Conservation (phyloP, 1,284 basidiomycete genomes). For the Farysia itapuensis region DNA sequence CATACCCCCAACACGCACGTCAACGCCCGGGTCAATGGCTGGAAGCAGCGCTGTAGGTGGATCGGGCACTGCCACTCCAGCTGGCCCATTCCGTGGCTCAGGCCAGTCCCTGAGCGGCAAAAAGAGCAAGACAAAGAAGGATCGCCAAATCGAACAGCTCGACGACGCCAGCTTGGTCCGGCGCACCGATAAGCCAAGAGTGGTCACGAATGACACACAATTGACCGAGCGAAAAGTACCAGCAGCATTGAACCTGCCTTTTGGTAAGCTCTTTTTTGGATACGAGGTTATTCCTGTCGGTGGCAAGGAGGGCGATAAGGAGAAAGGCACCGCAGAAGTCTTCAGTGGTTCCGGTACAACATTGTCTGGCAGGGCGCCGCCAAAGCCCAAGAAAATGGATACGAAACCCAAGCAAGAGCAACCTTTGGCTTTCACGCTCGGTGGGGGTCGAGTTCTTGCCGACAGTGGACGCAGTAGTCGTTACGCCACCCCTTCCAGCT, state of each 20-base stretch:
- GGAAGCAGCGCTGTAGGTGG: constrained; percentile 22
- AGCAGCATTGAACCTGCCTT: constrained; percentile 83
- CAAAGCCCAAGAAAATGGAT: constrained; percentile 7
- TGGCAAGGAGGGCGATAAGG: constrained; percentile 22
- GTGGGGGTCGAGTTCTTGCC: constrained; percentile 12
- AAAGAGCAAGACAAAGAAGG: constrained; percentile 55
- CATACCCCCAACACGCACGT: constrained; percentile 57
- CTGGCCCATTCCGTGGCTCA: constrained; percentile 47
- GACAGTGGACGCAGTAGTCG: constrained; percentile 32
- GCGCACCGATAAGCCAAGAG: constrained; percentile 67
- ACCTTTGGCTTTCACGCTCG: constrained; percentile 16
- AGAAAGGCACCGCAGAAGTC: constrained; percentile 3
- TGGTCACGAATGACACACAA: constrained; percentile 79
- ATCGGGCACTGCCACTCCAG: constrained; percentile 12
- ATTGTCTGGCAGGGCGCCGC: constrained; percentile 22
- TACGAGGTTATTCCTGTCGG: constrained; percentile 53
- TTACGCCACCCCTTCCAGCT: constrained; percentile 18
- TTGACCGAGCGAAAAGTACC: constrained; percentile 77
- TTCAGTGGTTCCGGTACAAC: constrained; percentile 23
- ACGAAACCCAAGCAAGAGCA: constrained; percentile 5
- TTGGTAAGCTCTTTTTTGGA: constrained; percentile 66
- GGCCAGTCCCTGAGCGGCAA: constrained; percentile 57
- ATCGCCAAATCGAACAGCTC: constrained; percentile 53
- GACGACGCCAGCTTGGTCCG: constrained; percentile 52
- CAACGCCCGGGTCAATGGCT: constrained; percentile 51